These are phyloP conservation scores for Talaromyces sp. DNA, from an alignment of 2,329 filamentous ascomycete species.

Conservation along the genomic window DNA sequence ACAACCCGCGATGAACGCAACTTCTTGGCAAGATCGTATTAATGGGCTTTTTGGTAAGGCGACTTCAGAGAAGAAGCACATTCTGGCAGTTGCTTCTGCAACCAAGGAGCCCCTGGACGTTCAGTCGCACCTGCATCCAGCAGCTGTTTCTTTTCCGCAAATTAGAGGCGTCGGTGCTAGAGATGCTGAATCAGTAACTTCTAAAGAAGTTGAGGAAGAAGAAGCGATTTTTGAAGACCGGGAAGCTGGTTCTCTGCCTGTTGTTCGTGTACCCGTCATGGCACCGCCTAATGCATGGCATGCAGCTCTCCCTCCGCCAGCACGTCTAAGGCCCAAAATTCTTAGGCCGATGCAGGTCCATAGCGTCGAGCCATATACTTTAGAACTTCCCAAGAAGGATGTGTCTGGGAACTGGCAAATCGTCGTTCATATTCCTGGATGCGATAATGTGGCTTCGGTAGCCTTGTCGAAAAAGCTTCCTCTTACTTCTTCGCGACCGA, in stretches of 20 bases:
- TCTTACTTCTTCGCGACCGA: conserved; percentile 23
- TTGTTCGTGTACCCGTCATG: conserved; percentile 61
- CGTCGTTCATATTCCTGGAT: conserved; percentile 46
- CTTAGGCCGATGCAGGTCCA: conserved; percentile 52
- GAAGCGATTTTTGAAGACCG: conserved; percentile 78
- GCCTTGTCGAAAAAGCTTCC: conserved; percentile 31
- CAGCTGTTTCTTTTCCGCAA: conserved; percentile 58
- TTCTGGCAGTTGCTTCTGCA: conserved; percentile 59
- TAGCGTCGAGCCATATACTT: conserved; percentile 42
- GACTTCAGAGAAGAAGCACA: conserved; percentile 46
- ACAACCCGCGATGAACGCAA: conserved; percentile 41
- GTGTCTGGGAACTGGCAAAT: conserved; percentile 34
- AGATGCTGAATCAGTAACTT: conserved; percentile 47
- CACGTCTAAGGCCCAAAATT: conserved; percentile 40
- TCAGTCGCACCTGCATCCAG: conserved; percentile 45
- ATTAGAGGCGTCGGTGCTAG: conserved; percentile 33
- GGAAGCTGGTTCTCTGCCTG: conserved; percentile 71
- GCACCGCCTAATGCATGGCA: conserved; percentile 61
- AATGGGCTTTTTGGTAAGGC: conserved; percentile 68
- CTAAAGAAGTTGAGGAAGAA: conserved; percentile 68
- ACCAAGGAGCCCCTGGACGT: conserved; percentile 64
- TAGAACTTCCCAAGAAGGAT: conserved; percentile 37
- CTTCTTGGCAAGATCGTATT: conserved; percentile 74
- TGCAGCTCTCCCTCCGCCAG: conserved; percentile 43
- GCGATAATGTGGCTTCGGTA: conserved; percentile 39